Evolutionary conservation across 768 basidiomycete genomes (phyloP).

Genomic region (Hericium rajendrae): DNA sequence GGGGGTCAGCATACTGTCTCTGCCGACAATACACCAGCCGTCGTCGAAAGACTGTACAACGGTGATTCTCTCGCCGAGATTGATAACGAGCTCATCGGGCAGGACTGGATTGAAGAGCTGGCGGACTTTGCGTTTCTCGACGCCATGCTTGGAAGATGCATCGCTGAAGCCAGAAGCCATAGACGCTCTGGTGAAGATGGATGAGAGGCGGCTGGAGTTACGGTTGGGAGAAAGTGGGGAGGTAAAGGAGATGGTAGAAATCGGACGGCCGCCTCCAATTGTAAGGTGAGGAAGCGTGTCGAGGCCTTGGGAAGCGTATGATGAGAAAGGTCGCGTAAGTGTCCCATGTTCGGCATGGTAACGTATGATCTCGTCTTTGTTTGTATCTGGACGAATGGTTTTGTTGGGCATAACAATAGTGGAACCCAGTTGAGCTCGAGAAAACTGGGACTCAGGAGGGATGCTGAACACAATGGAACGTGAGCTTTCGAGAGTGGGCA

Average conservation of each 20-base stretch:
- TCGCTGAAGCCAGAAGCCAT: slow-evolving; percentile 4
- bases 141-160: slow-evolving; percentile 5
- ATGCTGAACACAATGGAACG: background rate
- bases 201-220: background rate
- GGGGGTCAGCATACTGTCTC: slow-evolving; percentile 30
- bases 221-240: background rate
- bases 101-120: slow-evolving; percentile 62
- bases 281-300: background rate
- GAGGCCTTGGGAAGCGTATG: slow-evolving; percentile 27
- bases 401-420: slow-evolving; percentile 47
- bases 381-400: slow-evolving; percentile 28
- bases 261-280: background rate
- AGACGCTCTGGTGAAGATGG: slow-evolving; percentile 10
- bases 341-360: slow-evolving; percentile 34
- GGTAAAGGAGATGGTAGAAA: slow-evolving; percentile 7
- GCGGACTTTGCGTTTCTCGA: slow-evolving; percentile 40
- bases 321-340: slow-evolving; percentile 32
- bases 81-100: slow-evolving; percentile 60
- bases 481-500: background rate
- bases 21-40: slow-evolving; percentile 70
- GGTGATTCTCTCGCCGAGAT: slow-evolving; percentile 49
- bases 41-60: slow-evolving; percentile 63
- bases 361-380: slow-evolving; percentile 33
- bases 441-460: slow-evolving; percentile 22
- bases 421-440: slow-evolving; percentile 32